Evolutionary conservation across 1,284 basidiomycete species (phyloP).

Genomic region (Malassezia dermatis): DNA sequence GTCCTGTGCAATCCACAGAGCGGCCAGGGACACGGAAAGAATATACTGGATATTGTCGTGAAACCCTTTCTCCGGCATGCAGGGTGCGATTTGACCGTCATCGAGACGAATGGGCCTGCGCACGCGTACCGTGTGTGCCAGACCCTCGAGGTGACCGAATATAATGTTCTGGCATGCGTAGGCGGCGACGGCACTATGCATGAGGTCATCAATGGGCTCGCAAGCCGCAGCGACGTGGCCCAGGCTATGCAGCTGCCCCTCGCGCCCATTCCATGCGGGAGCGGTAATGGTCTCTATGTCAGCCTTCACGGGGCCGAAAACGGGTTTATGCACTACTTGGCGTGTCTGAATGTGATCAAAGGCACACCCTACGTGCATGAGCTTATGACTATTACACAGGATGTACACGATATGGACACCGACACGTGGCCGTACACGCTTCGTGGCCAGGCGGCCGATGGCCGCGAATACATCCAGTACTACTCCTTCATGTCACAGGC

Average conservation of each 20-base stretch:
- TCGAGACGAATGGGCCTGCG: slow-evolving; percentile 52
- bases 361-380: slow-evolving; percentile 66
- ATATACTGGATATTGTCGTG: slow-evolving; percentile 59
- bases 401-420: slow-evolving; percentile 37
- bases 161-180: slow-evolving; percentile 62
- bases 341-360: slow-evolving; percentile 76
- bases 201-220: slow-evolving; percentile 86
- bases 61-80: slow-evolving; percentile 72
- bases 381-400: slow-evolving; percentile 67
- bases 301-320: slow-evolving; percentile 55
- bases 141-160: slow-evolving; percentile 56
- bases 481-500: slow-evolving; percentile 81
- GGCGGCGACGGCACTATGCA: slow-evolving; percentile 84
- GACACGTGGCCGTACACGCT: slow-evolving; percentile 11
- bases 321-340: slow-evolving; percentile 49
- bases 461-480: slow-evolving; percentile 45
- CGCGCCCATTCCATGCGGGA: slow-evolving; percentile 76
- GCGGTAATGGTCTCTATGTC: slow-evolving; percentile 67
- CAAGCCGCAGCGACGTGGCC: slow-evolving; percentile 59
- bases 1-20: slow-evolving; percentile 79
- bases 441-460: slow-evolving; percentile 5
- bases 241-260: slow-evolving; percentile 66
- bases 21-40: slow-evolving; percentile 65
- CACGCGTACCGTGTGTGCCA: slow-evolving; percentile 67
- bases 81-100: slow-evolving; percentile 58